Base-by-base conservation (phyloP, 495 filamentous ascomycete genomes). In the Tuber aestivum region DNA sequence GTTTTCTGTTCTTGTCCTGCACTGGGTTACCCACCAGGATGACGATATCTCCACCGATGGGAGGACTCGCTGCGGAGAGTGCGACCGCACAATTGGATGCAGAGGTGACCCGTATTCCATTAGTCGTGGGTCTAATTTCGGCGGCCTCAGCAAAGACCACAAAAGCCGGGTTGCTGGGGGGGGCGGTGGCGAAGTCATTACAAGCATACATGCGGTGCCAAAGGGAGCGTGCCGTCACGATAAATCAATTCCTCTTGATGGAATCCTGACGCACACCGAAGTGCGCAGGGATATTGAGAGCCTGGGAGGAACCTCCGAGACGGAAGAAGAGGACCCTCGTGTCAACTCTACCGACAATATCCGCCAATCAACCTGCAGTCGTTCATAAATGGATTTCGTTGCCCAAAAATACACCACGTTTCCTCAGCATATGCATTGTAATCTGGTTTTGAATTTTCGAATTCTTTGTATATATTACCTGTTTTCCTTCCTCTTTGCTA, bases 1-100 rank as follows among this genome's bases (percentile, higher is more conserved):
- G n/a, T 83, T 83, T 72, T 83, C 81, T 1, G 82, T 82, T 14
- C 72, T 83, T 44, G 81, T 83, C 23, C 71, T 83, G 5, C 82
- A 83, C 40, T 83, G 82, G 82, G 82, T 83, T 65, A 83, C 82
- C 21, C 79, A 83, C 65, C 79, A 79, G 70, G 82, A 83, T 56
- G 78, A 83, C 14, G 75, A 75, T 2, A 74, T 61, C 21, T 35
- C 38, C 50, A 14, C 50, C 16, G 41, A 69, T 6, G 70, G 71
- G 9, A 80, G 3, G 7, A 72, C 70, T 37, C 75, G 61, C 1
- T 82, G 81, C 48, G 68, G 56, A 20, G 72, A 69, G 42, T 82
- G 81, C n/a, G 68, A 75, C n/a, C 72, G 81, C 20, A 72, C 78
- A 21, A 27, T 72, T 41, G 69, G 75, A 32, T 69, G 70, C 41